A percentile compares a stretch with the other conserved stretches of the same genome.
phyloP scores from a whole-genome alignment of 495 filamentous ascomycete genomes.

The Sabuloglossum arenarium region DNA sequence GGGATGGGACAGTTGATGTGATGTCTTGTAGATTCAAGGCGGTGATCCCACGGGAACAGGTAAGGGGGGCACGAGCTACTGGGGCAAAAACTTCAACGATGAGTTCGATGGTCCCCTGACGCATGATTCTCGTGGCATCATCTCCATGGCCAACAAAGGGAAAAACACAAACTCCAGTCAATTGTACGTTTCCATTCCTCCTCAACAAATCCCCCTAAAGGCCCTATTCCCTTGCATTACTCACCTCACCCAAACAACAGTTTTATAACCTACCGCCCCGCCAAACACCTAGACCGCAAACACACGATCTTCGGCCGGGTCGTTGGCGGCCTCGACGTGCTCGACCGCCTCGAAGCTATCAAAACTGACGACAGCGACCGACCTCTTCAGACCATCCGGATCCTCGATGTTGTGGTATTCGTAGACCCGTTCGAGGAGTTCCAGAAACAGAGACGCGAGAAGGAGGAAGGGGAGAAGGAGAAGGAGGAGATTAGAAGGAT shows the following conservation, averaged over 20 bases:
- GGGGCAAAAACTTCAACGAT: slow-evolving; percentile 81
- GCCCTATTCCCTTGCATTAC: not conserved
- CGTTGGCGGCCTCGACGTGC: slow-evolving; percentile 53
- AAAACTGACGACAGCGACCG: slow-evolving; percentile 45
- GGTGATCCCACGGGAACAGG: slow-evolving; percentile 87
- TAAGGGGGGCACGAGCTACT: slow-evolving; percentile 65
- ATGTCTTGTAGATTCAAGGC: slow-evolving; percentile 43
- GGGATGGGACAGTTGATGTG: not conserved
- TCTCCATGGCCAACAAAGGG: slow-evolving; percentile 96
- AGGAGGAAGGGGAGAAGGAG: slow-evolving; percentile 16
- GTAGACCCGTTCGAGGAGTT: slow-evolving; percentile 96
- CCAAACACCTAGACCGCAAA: slow-evolving; percentile 73
- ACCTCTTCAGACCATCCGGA: slow-evolving; percentile 52
- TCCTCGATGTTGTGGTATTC: slow-evolving; percentile 69
- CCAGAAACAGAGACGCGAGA: slow-evolving; percentile 42
- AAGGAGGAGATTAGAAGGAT: slow-evolving; percentile 20
- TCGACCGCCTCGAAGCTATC: slow-evolving; percentile 51
- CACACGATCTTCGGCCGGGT: slow-evolving; percentile 90
- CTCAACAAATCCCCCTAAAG: not conserved
- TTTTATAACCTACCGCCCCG: slow-evolving; percentile 73
- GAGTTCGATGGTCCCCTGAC: slow-evolving; percentile 76
- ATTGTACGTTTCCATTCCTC: slow-evolving; percentile 26
- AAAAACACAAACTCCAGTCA: slow-evolving; percentile 91
- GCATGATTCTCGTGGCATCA: slow-evolving; percentile 55
- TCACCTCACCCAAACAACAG: slow-evolving; percentile 1